phyloP scores from a whole-genome alignment of 164 flowering plant species.

The Amborella trichopoda region DNA sequence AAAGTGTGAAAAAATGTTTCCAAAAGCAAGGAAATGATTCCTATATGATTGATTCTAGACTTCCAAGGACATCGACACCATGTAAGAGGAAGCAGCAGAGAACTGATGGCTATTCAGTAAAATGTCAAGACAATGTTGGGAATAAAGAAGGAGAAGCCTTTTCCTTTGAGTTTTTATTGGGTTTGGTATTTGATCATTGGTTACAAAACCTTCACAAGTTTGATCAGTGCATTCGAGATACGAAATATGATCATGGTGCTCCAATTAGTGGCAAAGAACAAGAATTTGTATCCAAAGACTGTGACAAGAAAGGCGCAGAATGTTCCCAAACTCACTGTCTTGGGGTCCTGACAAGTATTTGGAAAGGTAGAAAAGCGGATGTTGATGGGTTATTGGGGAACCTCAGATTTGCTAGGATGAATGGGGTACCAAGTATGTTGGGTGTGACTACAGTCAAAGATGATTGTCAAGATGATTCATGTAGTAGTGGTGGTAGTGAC shows the following conservation, averaged over 20 bases:
- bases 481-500: conserved; percentile 27
- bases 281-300: conserved; percentile 6
- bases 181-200: conserved; percentile 45
- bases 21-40: conserved; percentile 30
- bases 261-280: conserved; percentile 2
- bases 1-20: conserved; percentile 35
- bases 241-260: conserved; percentile 9
- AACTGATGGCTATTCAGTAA: conserved; percentile 9
- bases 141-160: conserved; percentile 31
- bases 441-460: conserved; percentile 41
- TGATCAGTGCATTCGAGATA: conserved; percentile 25
- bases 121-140: conserved; percentile 6
- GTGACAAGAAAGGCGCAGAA: neutral
- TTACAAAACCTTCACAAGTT: conserved; percentile 44
- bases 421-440: conserved; percentile 61
- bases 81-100: conserved; percentile 16
- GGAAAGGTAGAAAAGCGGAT: conserved; percentile 55
- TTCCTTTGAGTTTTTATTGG: conserved; percentile 42
- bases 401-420: conserved; percentile 79
- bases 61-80: neutral
- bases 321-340: conserved; percentile 32
- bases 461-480: conserved; percentile 9
- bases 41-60: conserved; percentile 6
- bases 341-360: conserved; percentile 26
- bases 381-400: conserved; percentile 52